These are phyloP conservation scores for barrel medic (Medicago truncatula) DNA, from an alignment of 306 rosid species.

Conservation along the genomic window DNA sequence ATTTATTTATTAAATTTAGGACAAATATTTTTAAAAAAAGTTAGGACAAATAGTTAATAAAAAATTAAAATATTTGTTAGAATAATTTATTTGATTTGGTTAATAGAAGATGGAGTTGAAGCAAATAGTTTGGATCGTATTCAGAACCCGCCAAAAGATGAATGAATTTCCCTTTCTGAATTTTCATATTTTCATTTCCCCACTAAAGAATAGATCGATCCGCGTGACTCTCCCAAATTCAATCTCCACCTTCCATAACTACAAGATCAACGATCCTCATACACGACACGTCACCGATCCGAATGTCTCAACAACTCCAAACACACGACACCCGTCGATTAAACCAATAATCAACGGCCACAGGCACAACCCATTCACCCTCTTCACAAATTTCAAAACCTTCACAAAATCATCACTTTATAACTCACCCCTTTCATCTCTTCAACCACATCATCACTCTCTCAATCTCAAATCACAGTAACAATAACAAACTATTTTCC, in stretches of 20 bases:
- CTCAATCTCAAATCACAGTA: too few species aligned
- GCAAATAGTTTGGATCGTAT: too few species aligned
- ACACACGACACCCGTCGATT: slow-evolving; percentile 34
- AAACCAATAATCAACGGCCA: slow-evolving; percentile 19
- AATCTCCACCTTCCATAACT: slow-evolving; percentile 17
- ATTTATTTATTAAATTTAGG: too few species aligned
- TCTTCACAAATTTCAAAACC: slow-evolving; percentile 24
- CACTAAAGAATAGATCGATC: slow-evolving; percentile 28
- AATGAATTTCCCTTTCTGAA: not conserved
- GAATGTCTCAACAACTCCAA: not conserved
- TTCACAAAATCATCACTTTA: not conserved
- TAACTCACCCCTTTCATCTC: not conserved
- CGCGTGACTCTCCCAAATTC: not conserved
- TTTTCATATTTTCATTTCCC: not conserved
- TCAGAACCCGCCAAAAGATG: not conserved
- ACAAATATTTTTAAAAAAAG: too few species aligned
- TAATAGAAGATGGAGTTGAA: too few species aligned
- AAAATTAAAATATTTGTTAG: too few species aligned
- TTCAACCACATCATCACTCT: accelerated
- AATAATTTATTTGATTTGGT: too few species aligned
- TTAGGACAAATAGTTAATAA: too few species aligned
- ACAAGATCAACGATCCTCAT: slow-evolving; percentile 17
- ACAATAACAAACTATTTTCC: too few species aligned
- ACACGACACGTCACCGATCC: slow-evolving; percentile 48
- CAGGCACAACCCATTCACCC: not conserved